Evolutionary conservation across 2,329 filamentous ascomycete species (phyloP).

Genomic region (Neofusicoccum sp.): DNA sequence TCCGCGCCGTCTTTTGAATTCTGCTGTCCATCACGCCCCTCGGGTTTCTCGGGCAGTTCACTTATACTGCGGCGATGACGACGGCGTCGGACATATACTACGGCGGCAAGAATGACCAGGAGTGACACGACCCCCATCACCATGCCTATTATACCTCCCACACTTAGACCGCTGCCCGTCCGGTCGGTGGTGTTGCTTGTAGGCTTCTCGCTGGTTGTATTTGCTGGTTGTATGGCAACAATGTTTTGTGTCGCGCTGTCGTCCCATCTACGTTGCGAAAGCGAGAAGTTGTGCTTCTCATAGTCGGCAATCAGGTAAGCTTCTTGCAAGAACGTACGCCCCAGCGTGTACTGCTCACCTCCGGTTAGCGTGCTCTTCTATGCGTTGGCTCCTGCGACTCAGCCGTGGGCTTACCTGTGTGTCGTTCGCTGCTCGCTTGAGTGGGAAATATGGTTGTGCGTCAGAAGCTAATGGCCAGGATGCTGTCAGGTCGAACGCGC

Average conservation of each 20-base stretch:
- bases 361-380: not conserved
- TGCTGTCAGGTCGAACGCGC: conserved; percentile 4
- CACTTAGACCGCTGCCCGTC: not conserved
- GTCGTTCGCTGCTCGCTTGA: conserved; percentile 40
- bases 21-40: not conserved
- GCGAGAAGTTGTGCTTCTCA: conserved; percentile 36
- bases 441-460: conserved; percentile 38
- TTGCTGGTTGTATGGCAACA: not conserved
- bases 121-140: not conserved
- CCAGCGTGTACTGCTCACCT: conserved; percentile 26
- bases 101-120: not conserved
- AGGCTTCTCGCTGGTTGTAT: not conserved
- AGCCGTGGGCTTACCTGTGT: conserved; percentile 26
- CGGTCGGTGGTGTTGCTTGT: no score
- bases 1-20: not conserved
- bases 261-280: conserved; percentile 12
- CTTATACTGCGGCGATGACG: not conserved
- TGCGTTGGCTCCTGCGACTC: not conserved
- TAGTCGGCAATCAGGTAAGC: conserved; percentile 43
- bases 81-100: not conserved
- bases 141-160: conserved; percentile 2
- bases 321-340: conserved; percentile 41
- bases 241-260: not conserved
- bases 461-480: not conserved
- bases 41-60: not conserved